Base-by-base conservation (phyloP, 495 filamentous ascomycete genomes). In the Eremomyces bilateralis region DNA sequence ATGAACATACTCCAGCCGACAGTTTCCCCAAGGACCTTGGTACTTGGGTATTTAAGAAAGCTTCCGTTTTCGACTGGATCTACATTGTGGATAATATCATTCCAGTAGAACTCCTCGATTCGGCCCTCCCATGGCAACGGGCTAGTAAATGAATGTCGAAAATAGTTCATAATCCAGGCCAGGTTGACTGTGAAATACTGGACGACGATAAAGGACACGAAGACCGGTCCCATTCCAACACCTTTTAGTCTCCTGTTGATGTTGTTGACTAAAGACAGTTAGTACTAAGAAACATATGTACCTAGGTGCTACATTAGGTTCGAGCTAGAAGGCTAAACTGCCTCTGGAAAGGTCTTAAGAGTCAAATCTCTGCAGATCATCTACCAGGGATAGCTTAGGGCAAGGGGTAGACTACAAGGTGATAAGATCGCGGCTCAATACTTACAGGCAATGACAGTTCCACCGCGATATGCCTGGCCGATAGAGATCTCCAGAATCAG, bases 131-230 rank as follows among this genome's bases (percentile, higher is more conserved):
- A 59, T 15, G 56, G 56, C 13, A 59, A 35, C 4, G 56, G 54
- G 28, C 46, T 56, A 15, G 20, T 42, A 34, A 57, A 59, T 1
- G 51, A 55, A 18, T 48, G 42, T n/a, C 54, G 53, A 33, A 59
- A 59, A 30, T 58, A 59, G 34, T 41, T 50, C 53, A 59, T 58
- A 40, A 59, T 55, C 54, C 54, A 58, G 1, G 53, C 48, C n/a
- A 58, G 43, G 22, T 52, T 57, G 20, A 53, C 46, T 0, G 44
- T 51, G 33, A 55, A 59, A 35, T 58, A 59, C 13, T 46, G 42
- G 15, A 50, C 50, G 10, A 58, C 54, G 15, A 57, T 48, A 29
- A 53, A 53, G 34, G 51, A 49, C 35, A 57, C 45, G 25, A 55
- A 35, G 30, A 55, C 41, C 1, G 46, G 48, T 10, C 45, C 52